Conservation (phyloP, 345 rosid species). For the Chamaenerion angustifolium region DNA sequence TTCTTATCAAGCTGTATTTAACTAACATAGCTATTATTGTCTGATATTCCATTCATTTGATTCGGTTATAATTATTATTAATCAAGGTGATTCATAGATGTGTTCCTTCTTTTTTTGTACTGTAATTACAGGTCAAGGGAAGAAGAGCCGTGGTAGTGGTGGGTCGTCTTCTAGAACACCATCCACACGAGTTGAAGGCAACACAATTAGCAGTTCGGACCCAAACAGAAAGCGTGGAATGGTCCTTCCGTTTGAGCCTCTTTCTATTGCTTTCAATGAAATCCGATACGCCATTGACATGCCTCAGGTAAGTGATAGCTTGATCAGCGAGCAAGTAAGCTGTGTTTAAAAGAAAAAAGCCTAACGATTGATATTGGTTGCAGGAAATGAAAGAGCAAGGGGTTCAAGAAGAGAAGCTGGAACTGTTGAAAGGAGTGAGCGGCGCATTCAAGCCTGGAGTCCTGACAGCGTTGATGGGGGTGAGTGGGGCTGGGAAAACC, state of each 20-base stretch:
- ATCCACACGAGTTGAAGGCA: constrained; percentile 23
- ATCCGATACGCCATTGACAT: constrained; percentile 50
- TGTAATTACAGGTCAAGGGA: constrained; percentile 22
- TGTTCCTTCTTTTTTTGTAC: too few species aligned
- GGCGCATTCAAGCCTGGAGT: constrained; percentile 65
- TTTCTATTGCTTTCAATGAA: constrained; percentile 41
- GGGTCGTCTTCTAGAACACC: constrained; percentile 17
- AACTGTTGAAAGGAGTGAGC: constrained; percentile 47
- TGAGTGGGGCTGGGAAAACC: constrained; percentile 67
- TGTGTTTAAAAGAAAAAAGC: background rate
- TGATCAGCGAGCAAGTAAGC: background rate
- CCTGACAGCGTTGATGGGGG: constrained; percentile 56
- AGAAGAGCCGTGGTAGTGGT: constrained; percentile 10
- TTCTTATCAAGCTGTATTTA: too few species aligned
- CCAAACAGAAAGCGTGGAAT: constrained; percentile 33
- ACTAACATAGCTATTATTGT: constrained; percentile 1
- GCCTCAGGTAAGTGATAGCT: constrained; percentile 33
- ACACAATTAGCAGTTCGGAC: constrained; percentile 9
- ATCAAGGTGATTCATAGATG: too few species aligned
- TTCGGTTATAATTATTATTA: too few species aligned
- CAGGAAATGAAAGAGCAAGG: constrained; percentile 63
- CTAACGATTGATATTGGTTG: background rate
- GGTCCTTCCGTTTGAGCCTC: constrained; percentile 59
- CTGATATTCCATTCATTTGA: background rate
- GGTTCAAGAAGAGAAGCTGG: constrained; percentile 28